Percentiles rank a stretch among this genome's conserved stretches.
Evolutionary conservation across 805 yeast genomes (phyloP).

Genomic region (Scheffersomyces ergatensis): DNA sequence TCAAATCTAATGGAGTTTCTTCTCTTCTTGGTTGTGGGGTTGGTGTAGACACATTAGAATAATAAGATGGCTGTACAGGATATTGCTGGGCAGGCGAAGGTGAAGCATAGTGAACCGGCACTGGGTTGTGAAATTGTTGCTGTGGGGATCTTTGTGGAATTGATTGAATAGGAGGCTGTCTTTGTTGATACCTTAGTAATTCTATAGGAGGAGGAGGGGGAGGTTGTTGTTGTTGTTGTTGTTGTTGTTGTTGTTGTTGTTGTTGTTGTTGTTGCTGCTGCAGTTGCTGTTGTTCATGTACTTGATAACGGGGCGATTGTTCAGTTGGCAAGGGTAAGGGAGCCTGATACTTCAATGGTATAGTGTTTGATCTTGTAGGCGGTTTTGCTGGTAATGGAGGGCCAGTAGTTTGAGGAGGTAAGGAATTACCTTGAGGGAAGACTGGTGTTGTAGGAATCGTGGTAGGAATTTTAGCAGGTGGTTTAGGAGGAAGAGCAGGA

Average conservation of each 20-base stretch:
- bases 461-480: slow-evolving; percentile 8
- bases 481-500: slow-evolving; percentile 23
- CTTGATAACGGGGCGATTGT: neutral
- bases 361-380: neutral
- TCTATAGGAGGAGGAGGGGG: neutral
- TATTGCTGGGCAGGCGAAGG: neutral
- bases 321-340: slow-evolving; percentile 31
- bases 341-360: slow-evolving; percentile 27
- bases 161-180: neutral
- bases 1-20: slow-evolving; percentile 10
- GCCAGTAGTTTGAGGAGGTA: slow-evolving; percentile 13
- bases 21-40: slow-evolving; percentile 2
- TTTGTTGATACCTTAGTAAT: neutral
- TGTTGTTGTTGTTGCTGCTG: slow-evolving; percentile 1
- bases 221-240: neutral
- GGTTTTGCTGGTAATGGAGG: slow-evolving; percentile 27
- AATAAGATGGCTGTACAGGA: neutral
- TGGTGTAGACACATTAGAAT: neutral
- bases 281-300: neutral
- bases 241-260: slow-evolving; percentile 1
- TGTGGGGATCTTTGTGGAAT: too few relatives aligned
- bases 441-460: neutral
- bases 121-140: too few relatives aligned
- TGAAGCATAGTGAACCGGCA: neutral
- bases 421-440: neutral